Base-by-base conservation (phyloP, 164 flowering plant genomes). In the Malania oleifera region DNA sequence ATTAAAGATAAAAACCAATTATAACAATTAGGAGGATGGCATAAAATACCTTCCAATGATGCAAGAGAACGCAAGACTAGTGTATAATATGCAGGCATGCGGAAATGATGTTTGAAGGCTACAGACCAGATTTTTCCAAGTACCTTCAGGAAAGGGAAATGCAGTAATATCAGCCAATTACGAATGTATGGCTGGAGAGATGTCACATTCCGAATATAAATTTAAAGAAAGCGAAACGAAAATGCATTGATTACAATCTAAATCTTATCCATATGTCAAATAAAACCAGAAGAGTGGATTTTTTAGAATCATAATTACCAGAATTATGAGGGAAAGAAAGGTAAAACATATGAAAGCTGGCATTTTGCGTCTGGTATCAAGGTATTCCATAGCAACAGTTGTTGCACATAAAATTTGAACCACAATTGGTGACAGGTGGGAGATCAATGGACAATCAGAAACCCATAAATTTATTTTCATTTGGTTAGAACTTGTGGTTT, bases 21-120 rank as follows among this genome's bases (percentile, higher is more conserved):
- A 53, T 13, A 60, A 54, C 24, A 7, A 28, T 11, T 14, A 55
- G 25, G 26, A 13, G 24, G 45, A 29, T 43, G 25, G 23, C 19
- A 20, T 27, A 46, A 27, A 14, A 37, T 22, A 93, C 99, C 99
- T 85, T 93, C 99, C 46, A 90, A 71, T 40, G 96, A 93, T 52
- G 96, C 99, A 12, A 93, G 78, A 64, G 99, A 90, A 17, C 99
- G 92, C n/a, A 93, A 71, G 29, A 93, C 75, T 40, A 93, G 79
- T 7, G 85, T 81, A 61, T 73, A 93, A 64, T 93, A 93, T 46
- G 99, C 91, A 27, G 99, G 97, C 99, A 93, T 93, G 50, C 88
- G 89, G 59, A 89, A 85, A 43, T 93, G 95, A 72, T 88, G 80
- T 73, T 88, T 88, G 70, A 88, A 61, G 59, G 99, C 95, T 50